Percentiles rank a stretch among this genome's conserved stretches.
Conservation (phyloP, 2,329 filamentous ascomycete species). For the Chrysosporium keratinophilum region DNA sequence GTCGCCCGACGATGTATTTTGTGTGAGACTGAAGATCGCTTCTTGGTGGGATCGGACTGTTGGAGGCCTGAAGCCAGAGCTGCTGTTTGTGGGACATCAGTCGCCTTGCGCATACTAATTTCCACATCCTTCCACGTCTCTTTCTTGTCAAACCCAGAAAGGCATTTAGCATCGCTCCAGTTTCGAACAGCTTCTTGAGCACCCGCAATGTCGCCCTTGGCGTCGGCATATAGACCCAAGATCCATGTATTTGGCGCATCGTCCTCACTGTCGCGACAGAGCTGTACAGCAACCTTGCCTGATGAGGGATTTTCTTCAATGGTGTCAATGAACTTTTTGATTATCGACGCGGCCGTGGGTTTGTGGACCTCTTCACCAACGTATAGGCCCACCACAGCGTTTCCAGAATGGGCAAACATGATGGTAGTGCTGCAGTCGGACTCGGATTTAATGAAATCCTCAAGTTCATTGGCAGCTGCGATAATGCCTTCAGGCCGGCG, state of each 20-base stretch:
- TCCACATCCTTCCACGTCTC: not conserved
- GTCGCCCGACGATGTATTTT: not conserved
- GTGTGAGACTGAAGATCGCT: no score
- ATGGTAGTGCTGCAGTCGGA: not conserved
- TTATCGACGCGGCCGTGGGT: not conserved
- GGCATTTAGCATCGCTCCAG: slow-evolving; percentile 2
- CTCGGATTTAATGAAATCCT: not conserved
- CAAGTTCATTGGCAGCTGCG: not conserved
- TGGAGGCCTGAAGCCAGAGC: not conserved
- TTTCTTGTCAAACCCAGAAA: not conserved
- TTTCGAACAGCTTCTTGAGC: not conserved
- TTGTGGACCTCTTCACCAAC: not conserved
- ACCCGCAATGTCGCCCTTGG: not conserved
- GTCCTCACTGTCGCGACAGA: not conserved
- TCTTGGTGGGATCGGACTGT: not conserved
- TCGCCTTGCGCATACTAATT: not conserved
- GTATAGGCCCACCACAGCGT: not conserved
- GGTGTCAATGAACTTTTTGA: not conserved
- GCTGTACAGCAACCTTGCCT: not conserved
- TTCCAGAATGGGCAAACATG: not conserved
- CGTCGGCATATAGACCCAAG: not conserved
- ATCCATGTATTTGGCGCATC: not conserved
- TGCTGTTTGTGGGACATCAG: not conserved
- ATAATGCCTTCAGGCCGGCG: not conserved
- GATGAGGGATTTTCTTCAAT: not conserved